Percentiles rank a stretch among this genome's conserved stretches.
Evolutionary conservation across 2,329 filamentous ascomycete species (phyloP).

Genomic region (Dothideomycetidae sp.): DNA sequence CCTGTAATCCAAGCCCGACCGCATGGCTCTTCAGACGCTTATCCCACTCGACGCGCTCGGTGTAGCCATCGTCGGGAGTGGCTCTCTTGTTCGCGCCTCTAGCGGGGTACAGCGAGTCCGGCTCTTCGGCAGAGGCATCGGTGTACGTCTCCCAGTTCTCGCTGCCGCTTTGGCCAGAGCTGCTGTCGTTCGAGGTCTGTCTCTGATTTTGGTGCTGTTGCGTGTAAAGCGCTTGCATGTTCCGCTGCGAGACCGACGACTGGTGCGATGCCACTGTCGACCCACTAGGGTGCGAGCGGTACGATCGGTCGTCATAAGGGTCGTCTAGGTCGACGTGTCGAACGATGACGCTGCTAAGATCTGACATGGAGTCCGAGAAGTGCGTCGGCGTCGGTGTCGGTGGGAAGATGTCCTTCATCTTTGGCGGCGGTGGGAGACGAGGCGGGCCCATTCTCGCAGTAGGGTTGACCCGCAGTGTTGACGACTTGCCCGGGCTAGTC

Average conservation of each 20-base stretch:
- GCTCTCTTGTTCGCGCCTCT: conserved; percentile 45
- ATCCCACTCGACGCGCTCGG: conserved; percentile 13
- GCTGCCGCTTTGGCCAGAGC: conserved; percentile 44
- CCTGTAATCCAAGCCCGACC: conserved; percentile 1
- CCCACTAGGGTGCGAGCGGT: conserved; percentile 14
- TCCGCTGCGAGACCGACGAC: conserved; percentile 9
- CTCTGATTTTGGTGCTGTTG: conserved; percentile 15
- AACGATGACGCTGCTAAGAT: conserved; percentile 44
- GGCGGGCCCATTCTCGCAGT: conserved; percentile 26
- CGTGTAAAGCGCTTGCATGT: conserved; percentile 17
- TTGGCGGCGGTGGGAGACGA: conserved; percentile 63
- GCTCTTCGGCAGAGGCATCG: conserved; percentile 35
- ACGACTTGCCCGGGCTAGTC: conserved; percentile 2
- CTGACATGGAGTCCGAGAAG: conserved; percentile 25
- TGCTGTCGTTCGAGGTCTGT: conserved; percentile 20
- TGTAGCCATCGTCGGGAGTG: conserved; percentile 25
- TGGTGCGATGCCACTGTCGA: conserved; percentile 18
- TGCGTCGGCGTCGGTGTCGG: conserved; percentile 20
- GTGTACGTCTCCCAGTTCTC: conserved; percentile 99
- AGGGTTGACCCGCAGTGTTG: conserved; percentile 16
- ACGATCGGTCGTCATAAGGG: conserved; percentile 57
- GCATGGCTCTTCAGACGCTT: conserved; percentile 20
- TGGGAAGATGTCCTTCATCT: conserved; percentile 71
- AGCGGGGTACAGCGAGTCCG: conserved; percentile 47
- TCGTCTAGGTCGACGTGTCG: conserved; percentile 59